Evolutionary conservation across 2,329 filamentous ascomycete species (phyloP), one percentile per base, ranked within the genome.

Genomic region (Blumeria graminis): DNA sequence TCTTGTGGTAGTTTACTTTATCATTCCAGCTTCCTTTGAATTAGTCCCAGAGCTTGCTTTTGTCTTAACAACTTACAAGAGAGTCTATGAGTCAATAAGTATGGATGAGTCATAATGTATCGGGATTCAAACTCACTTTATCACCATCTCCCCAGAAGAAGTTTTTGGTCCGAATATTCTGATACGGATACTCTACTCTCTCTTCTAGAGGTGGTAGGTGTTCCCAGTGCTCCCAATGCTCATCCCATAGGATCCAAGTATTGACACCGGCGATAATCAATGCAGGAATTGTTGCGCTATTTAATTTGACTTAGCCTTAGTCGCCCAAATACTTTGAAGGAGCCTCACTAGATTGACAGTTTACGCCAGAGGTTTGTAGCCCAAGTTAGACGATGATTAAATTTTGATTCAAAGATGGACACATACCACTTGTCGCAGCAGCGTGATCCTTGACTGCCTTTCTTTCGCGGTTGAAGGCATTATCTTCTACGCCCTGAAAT

Each of bases 131-230:
- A 67, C 75, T 66, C 62, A 87, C 85, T 85, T 96, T 92, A 75
- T 98, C 92, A 68, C 92, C 92, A 68, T 96, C 76, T 63, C 90
- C 89, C 85, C 85, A 98, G 67, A 80, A 81, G 77, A 73, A 98
- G 80, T 94, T 95, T 82, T 92, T 95, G 70, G 80, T 78, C 69
- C 92, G 85, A 71, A 98, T 85, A 78, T 98, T 98, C 80, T 94
- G 86, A 81, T 94, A 98, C 59, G 88, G 74, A 73, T 96, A 98
- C 76, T 96, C 86, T 66, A 77, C 73, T 68, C 86, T 84, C 74
- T 98, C 92, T 76, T 94, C 87, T 64, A 90, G 76, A 62, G 92
- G 85, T 59, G 84, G 80, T 71, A 86, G 73, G 74, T 96, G 90
- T 56, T 71, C 73, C 80, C 84, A 87, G 77, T 98, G 92, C 73